Conservation (phyloP, 2,329 filamentous ascomycete genomes). For the Aureobasidium sp. region DNA sequence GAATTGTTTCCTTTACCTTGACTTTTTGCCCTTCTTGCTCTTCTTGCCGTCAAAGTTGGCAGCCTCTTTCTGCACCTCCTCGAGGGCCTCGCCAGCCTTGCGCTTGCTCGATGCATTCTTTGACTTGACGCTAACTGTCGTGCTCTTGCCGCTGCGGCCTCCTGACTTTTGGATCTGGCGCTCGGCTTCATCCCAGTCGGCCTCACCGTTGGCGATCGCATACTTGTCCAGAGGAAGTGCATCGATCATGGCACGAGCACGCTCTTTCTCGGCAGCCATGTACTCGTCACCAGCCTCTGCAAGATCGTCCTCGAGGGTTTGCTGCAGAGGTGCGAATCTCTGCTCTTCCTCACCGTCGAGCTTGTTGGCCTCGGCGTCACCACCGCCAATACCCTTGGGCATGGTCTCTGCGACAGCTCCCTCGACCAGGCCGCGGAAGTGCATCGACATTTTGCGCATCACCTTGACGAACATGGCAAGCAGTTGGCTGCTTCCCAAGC, state of each 20-base stretch:
- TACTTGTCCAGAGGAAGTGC: slow-evolving; percentile 77
- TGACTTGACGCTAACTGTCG: slow-evolving; percentile 62
- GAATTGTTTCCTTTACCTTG: background rate
- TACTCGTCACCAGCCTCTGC: slow-evolving; percentile 76
- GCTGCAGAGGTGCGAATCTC: slow-evolving; percentile 64
- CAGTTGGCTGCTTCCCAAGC: slow-evolving; percentile 67
- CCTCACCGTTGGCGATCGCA: slow-evolving; percentile 41
- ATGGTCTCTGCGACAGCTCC: slow-evolving; percentile 51
- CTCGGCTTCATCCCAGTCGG: slow-evolving; percentile 59
- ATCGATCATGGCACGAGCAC: slow-evolving; percentile 84
- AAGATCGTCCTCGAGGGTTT: slow-evolving; percentile 71
- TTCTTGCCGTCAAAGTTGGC: slow-evolving; percentile 23
- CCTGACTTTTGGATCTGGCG: slow-evolving; percentile 56
- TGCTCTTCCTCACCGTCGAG: slow-evolving; percentile 49
- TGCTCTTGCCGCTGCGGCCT: slow-evolving; percentile 40
- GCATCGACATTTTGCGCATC: slow-evolving; percentile 73
- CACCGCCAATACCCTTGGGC: slow-evolving; percentile 43
- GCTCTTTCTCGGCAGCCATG: slow-evolving; percentile 61
- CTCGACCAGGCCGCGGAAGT: slow-evolving; percentile 70
- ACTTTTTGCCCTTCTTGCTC: slow-evolving; percentile 29
- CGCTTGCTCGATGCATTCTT: slow-evolving; percentile 27
- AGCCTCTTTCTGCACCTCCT: slow-evolving; percentile 30
- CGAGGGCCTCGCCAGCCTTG: slow-evolving; percentile 32
- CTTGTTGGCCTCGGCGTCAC: slow-evolving; percentile 50
- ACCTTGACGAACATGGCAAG: slow-evolving; percentile 98